Percentiles rank a stretch among this genome's conserved stretches.
phyloP scores from a whole-genome alignment of 108 stramenopile genomes.

The Epithemia pelagica region DNA sequence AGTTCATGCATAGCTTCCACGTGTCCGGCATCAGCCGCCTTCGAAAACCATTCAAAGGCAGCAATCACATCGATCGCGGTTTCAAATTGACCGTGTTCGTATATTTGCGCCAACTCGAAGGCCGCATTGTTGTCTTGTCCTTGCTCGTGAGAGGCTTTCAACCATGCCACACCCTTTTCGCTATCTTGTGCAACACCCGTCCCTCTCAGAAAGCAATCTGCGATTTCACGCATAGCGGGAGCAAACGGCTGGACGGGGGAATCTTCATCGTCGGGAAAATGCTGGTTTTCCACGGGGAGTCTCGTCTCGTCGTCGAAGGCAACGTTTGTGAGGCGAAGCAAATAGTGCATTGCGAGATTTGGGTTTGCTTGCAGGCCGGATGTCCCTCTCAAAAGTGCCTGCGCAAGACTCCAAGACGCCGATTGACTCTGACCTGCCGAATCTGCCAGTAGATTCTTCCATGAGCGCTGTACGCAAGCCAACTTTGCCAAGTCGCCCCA shows the following conservation, averaged over 20 bases:
- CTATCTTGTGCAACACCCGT: constrained; percentile 33
- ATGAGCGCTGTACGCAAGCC: constrained; percentile 60
- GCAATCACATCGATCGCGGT: constrained; percentile 70
- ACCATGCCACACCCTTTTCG: constrained; percentile 53
- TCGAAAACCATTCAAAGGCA: constrained; percentile 74
- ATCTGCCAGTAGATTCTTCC: constrained; percentile 54
- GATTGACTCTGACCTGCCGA: constrained; percentile 51
- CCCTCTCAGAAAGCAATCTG: constrained; percentile 54
- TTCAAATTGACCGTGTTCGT: constrained; percentile 64
- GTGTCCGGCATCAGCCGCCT: constrained; percentile 63
- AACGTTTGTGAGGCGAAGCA: constrained; percentile 43
- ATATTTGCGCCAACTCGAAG: constrained; percentile 62
- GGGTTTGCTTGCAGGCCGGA: constrained; percentile 51
- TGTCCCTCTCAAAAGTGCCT: constrained; percentile 37
- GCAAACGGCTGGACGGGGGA: constrained; percentile 18
- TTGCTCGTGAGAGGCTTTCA: constrained; percentile 57
- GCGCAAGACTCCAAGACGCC: constrained; percentile 64
- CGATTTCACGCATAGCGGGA: constrained; percentile 53
- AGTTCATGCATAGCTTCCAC: constrained; percentile 81
- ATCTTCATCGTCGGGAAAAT: not conserved
- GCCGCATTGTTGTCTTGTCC: constrained; percentile 60
- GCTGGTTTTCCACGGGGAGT: constrained; percentile 14
- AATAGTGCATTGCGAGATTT: constrained; percentile 42
- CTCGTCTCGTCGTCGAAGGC: constrained; percentile 19
- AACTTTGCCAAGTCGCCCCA: constrained; percentile 82